A percentile compares a stretch with the other conserved stretches of the same genome.
Conservation (phyloP, 345 rosid genomes). For the Excoecaria agallocha region DNA sequence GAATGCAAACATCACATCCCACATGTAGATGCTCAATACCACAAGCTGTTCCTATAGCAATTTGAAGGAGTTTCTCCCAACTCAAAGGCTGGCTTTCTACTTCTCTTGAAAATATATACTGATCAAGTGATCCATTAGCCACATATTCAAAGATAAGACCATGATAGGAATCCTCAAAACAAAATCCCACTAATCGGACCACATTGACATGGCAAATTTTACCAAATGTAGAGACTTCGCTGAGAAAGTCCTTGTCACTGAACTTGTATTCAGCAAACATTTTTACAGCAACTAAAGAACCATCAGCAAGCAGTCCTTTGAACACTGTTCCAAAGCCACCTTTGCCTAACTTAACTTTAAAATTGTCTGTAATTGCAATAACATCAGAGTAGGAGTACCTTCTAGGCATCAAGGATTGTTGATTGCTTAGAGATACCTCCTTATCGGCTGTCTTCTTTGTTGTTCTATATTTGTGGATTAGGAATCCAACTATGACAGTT, state of each 20-base stretch:
- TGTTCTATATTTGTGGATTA: slow-evolving; percentile 24
- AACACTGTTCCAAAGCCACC: slow-evolving; percentile 31
- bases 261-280: slow-evolving; percentile 16
- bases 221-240: slow-evolving; percentile 21
- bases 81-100: slow-evolving; percentile 11
- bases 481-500: slow-evolving; percentile 21
- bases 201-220: slow-evolving; percentile 27
- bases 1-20: slow-evolving; percentile 29
- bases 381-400: slow-evolving; percentile 25
- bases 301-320: slow-evolving; percentile 26
- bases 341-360: slow-evolving; percentile 26
- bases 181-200: slow-evolving; percentile 21
- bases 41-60: slow-evolving; percentile 27
- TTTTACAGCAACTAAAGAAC: slow-evolving; percentile 31
- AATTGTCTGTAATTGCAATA: slow-evolving; percentile 22
- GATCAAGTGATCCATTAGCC: slow-evolving; percentile 28
- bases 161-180: slow-evolving; percentile 24
- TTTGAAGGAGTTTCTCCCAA: slow-evolving; percentile 28
- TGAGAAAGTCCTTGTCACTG: slow-evolving; percentile 17
- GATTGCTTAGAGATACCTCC: slow-evolving; percentile 3
- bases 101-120: slow-evolving; percentile 17
- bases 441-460: not conserved
- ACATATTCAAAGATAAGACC: slow-evolving; percentile 22
- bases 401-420: slow-evolving; percentile 8
- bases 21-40: slow-evolving; percentile 31